Evolutionary conservation across 345 rosid species (phyloP).

Genomic region (Brassica incana): DNA sequence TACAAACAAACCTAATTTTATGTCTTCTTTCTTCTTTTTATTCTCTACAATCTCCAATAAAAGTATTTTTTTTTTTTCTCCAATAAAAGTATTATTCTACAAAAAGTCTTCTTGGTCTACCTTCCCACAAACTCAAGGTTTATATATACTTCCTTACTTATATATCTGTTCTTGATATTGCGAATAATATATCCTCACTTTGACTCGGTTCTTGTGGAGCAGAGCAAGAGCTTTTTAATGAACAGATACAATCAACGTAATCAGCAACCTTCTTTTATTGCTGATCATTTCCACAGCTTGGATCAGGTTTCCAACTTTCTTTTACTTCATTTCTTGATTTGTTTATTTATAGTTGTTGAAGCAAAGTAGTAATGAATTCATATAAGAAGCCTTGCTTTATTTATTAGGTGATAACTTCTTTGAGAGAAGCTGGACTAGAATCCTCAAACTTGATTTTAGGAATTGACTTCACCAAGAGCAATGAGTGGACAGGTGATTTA

Average conservation of each 20-base stretch:
- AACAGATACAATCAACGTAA: constrained; percentile 30
- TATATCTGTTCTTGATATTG: not conserved
- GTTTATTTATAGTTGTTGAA: not conserved
- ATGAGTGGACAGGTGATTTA: constrained; percentile 88
- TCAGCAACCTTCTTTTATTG: constrained; percentile 46
- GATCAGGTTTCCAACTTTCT: constrained; percentile 59
- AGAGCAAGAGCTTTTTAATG: constrained; percentile 16
- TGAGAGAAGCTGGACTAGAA: constrained; percentile 74
- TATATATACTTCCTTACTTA: not conserved
- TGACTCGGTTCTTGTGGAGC: not conserved
- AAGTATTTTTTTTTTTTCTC: no score
- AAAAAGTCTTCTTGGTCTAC: constrained; percentile 17
- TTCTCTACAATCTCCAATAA: not conserved
- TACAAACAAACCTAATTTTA: constrained; percentile 22
- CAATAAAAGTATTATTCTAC: not conserved
- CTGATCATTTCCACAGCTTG: constrained; percentile 67
- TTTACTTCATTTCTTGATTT: constrained; percentile 7
- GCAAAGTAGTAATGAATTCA: not conserved
- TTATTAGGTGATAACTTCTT: constrained; percentile 62
- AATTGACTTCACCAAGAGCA: constrained; percentile 96
- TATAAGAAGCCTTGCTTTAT: not conserved
- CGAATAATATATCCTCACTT: not conserved
- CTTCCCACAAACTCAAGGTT: constrained; percentile 19
- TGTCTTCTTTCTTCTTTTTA: not conserved
- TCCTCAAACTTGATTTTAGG: constrained; percentile 95